Evolutionary conservation across 164 flowering plant species (phyloP).

Genomic region (Nymphaea colorata): DNA sequence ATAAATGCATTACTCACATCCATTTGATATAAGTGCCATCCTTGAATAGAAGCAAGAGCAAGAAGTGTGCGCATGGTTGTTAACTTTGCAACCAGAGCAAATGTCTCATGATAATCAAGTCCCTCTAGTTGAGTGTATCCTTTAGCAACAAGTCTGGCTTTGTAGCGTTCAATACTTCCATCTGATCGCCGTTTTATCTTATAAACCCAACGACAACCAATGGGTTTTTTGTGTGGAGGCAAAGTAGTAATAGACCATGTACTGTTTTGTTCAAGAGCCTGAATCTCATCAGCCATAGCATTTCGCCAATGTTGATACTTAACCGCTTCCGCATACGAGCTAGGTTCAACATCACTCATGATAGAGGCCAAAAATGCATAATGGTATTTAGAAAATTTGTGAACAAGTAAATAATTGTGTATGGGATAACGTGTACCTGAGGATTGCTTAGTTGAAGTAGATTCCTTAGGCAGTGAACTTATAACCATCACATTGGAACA

Average conservation of each 20-base stretch:
- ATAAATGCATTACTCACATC: constrained; percentile 1
- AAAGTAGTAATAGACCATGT: neutral
- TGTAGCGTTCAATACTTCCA: neutral
- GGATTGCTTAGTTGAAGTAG: too few relatives aligned
- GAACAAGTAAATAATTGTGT: too few relatives aligned
- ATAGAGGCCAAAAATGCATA: too few relatives aligned
- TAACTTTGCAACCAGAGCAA: neutral
- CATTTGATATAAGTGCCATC: neutral
- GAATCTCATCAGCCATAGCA: neutral
- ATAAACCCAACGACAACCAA: constrained; percentile 1
- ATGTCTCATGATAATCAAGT: neutral
- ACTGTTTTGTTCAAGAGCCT: constrained; percentile 2
- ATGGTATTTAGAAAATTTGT: too few relatives aligned
- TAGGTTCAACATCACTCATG: too few relatives aligned
- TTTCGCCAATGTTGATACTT: neutral
- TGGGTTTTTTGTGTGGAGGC: neutral
- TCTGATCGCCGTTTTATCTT: neutral
- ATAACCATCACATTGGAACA: too few relatives aligned
- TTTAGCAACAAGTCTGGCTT: neutral
- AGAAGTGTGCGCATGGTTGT: neutral
- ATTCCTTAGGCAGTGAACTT: too few relatives aligned
- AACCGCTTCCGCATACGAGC: neutral
- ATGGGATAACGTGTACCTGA: too few relatives aligned
- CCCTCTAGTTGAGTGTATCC: neutral
- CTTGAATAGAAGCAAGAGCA: neutral